A percentile compares a stretch with the other conserved stretches of the same genome.
Evolutionary conservation across 352 stramenopile species (phyloP).

Genomic region (Salisapilia sapeloensis): DNA sequence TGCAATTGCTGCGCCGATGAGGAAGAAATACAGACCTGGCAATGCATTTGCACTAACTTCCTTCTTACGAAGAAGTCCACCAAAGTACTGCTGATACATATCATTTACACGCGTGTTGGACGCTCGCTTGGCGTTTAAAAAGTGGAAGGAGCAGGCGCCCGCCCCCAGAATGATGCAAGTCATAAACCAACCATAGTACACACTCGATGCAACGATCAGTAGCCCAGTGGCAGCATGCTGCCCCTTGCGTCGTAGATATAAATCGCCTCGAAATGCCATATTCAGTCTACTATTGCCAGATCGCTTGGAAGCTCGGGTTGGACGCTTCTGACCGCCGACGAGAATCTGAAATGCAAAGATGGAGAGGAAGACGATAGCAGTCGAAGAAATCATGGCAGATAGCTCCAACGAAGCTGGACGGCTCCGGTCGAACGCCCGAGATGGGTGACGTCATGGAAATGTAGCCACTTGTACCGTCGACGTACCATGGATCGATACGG

Average conservation of each 20-base stretch:
- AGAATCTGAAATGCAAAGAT: slow-evolving; percentile 24
- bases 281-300: too few relatives aligned
- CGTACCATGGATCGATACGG: too few relatives aligned
- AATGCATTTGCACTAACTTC: slow-evolving; percentile 15
- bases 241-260: slow-evolving; percentile 27
- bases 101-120: slow-evolving; percentile 9
- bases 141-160: slow-evolving; percentile 17
- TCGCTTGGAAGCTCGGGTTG: neutral
- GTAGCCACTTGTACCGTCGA: too few relatives aligned
- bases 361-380: too few relatives aligned
- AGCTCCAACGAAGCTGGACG: too few relatives aligned
- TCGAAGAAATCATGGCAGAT: too few relatives aligned
- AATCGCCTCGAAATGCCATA: slow-evolving; percentile 9
- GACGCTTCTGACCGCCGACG: slow-evolving; percentile 4
- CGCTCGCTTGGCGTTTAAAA: slow-evolving; percentile 13
- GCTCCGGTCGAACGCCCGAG: too few relatives aligned
- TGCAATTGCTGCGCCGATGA: slow-evolving; percentile 21
- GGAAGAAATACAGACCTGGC: slow-evolving; percentile 43
- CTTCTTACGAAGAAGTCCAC: slow-evolving; percentile 20
- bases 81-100: slow-evolving; percentile 21
- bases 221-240: slow-evolving; percentile 26
- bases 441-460: too few relatives aligned
- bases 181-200: slow-evolving; percentile 7
- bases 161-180: slow-evolving; percentile 10
- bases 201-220: slow-evolving; percentile 22